Evolutionary conservation across 2,329 filamentous ascomycete species (phyloP).

Genomic region (Colletotrichum navitas): DNA sequence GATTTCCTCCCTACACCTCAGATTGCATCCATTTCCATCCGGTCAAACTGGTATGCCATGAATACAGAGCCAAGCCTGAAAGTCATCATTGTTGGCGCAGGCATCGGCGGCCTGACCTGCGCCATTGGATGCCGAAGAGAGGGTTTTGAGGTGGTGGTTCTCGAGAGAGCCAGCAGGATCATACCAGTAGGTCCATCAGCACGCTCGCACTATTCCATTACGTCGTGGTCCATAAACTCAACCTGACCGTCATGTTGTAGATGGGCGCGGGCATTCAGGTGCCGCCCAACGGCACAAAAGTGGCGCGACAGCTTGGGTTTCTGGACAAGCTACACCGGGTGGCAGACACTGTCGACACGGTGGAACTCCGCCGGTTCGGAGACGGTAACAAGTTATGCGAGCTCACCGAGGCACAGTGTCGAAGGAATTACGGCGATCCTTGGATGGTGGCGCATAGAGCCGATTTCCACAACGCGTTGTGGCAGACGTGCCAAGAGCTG

Average conservation of each 20-base stretch:
- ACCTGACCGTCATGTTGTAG: not conserved
- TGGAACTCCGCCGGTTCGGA: conserved; percentile 26
- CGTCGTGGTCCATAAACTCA: not conserved
- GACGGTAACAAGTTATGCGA: conserved; percentile 14
- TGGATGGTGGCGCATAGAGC: conserved; percentile 35
- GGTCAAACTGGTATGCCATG: not conserved
- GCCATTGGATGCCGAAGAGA: conserved; percentile 33
- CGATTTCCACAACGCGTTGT: conserved; percentile 26
- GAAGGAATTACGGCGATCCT: conserved; percentile 14
- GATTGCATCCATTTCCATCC: too few species aligned
- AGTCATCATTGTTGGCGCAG: conserved; percentile 35
- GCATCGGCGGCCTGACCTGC: conserved; percentile 38
- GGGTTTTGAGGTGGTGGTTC: conserved; percentile 37
- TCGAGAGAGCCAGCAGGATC: conserved; percentile 32
- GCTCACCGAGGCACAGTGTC: conserved; percentile 3
- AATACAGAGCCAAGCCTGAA: conserved; percentile 5
- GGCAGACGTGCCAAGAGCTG: conserved; percentile 18
- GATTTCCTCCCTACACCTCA: not conserved
- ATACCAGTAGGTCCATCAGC: conserved; percentile 9
- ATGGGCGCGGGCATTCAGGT: conserved; percentile 38
- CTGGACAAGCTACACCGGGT: conserved; percentile 12
- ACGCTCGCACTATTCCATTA: too few species aligned
- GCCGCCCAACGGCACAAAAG: conserved; percentile 28
- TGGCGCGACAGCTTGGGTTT: conserved; percentile 33
- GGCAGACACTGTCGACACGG: not conserved